These are phyloP conservation scores for Solanum aculeatissimum DNA, from an alignment of 305 asterid genomes.

Conservation along the genomic window DNA sequence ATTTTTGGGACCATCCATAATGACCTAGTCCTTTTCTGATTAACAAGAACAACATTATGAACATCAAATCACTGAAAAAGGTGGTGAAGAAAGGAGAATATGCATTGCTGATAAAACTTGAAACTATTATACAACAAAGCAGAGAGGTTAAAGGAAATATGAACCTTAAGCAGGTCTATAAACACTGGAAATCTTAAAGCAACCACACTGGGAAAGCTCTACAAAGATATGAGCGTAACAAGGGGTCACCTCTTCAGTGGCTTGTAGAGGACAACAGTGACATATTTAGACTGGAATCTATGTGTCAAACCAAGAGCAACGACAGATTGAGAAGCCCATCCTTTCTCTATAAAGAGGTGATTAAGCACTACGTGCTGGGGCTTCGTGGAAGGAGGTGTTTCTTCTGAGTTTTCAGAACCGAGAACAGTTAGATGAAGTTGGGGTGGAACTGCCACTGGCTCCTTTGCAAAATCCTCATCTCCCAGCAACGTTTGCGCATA, in stretches of 20 bases:
- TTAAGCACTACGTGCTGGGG: slow-evolving; percentile 86
- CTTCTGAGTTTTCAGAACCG: slow-evolving; percentile 29
- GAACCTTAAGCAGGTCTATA: neutral
- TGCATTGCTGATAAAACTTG: neutral
- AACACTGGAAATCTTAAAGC: slow-evolving; percentile 8
- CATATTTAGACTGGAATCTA: slow-evolving; percentile 82
- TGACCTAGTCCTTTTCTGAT: too few species aligned
- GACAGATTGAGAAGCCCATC: slow-evolving; percentile 52
- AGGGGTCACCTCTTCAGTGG: slow-evolving; percentile 56
- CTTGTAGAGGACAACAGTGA: slow-evolving; percentile 78
- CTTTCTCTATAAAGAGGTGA: slow-evolving; percentile 78
- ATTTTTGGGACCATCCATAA: too few species aligned
- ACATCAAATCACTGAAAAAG: neutral
- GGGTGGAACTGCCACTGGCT: slow-evolving; percentile 58
- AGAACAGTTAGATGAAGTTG: slow-evolving; percentile 55
- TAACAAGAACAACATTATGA: neutral
- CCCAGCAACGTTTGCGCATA: slow-evolving; percentile 44
- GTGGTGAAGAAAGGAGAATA: neutral
- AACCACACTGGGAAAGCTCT: neutral
- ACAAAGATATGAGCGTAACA: neutral
- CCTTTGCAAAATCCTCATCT: slow-evolving; percentile 81
- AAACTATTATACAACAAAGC: slow-evolving; percentile 18
- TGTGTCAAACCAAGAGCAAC: slow-evolving; percentile 79
- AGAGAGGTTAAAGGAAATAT: neutral
- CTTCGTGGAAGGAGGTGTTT: slow-evolving; percentile 21